These are phyloP conservation scores for Scheffersomyces amazonensis DNA, from an alignment of 805 yeast genomes.

Conservation along the genomic window DNA sequence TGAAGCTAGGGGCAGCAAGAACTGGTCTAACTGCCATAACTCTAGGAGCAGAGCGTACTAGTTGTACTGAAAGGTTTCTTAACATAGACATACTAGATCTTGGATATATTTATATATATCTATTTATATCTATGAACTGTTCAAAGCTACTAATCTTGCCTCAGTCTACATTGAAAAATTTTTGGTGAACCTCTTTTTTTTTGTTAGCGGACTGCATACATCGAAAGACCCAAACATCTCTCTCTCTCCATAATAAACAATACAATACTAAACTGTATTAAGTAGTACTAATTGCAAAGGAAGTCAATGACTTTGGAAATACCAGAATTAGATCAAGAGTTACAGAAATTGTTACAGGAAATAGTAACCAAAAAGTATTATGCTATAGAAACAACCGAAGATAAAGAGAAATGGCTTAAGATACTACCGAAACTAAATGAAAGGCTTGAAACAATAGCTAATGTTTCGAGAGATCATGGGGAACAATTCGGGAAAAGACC, in stretches of 20 bases:
- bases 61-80: neutral
- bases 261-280: too few relatives aligned
- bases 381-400: neutral
- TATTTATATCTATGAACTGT: neutral
- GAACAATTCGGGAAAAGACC: constrained; percentile 8
- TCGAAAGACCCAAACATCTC: too few relatives aligned
- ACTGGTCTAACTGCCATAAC: neutral
- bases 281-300: too few relatives aligned
- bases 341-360: neutral
- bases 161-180: neutral
- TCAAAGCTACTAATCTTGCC: neutral
- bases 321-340: neutral
- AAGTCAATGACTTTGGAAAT: neutral
- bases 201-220: neutral
- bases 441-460: constrained; percentile 6
- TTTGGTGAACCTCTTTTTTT: neutral
- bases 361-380: constrained; percentile 4
- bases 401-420: constrained; percentile 6
- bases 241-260: too few relatives aligned
- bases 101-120: neutral
- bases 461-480: constrained; percentile 4
- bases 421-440: constrained; percentile 9
- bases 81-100: constrained; percentile 1
- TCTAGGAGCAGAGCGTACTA: neutral
- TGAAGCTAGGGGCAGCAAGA: neutral